These are phyloP conservation scores for Lichtheimia corymbifera DNA, from an alignment of 371 early-diverging fungal genomes.

Conservation along the genomic window DNA sequence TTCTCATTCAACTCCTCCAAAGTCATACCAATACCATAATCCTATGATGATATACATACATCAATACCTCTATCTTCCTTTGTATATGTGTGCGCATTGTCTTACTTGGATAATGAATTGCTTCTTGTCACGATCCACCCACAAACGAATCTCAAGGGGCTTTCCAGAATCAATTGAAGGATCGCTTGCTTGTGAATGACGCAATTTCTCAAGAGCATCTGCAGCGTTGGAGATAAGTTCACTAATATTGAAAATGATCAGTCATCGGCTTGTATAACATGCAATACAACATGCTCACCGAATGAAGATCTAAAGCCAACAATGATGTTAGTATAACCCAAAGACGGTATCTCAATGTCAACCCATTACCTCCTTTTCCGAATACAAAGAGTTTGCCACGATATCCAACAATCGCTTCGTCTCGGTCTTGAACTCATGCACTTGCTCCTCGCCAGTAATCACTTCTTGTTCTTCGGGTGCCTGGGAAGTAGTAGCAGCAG, in stretches of 20 bases:
- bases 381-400: slow-evolving; percentile 86
- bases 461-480: slow-evolving; percentile 23
- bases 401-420: slow-evolving; percentile 83
- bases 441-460: slow-evolving; percentile 40
- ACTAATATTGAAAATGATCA: slow-evolving; percentile 36
- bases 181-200: slow-evolving; percentile 72
- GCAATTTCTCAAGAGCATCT: slow-evolving; percentile 98
- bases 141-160: slow-evolving; percentile 82
- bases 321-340: neutral
- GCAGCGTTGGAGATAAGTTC: slow-evolving; percentile 98
- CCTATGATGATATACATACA: slow-evolving; percentile 37
- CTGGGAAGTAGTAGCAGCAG: neutral
- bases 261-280: too few relatives aligned
- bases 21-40: slow-evolving; percentile 99
- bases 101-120: slow-evolving; percentile 77
- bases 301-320: slow-evolving; percentile 56
- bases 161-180: slow-evolving; percentile 55
- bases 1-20: slow-evolving; percentile 87
- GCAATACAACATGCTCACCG: slow-evolving; percentile 44
- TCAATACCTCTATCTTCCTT: neutral
- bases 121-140: slow-evolving; percentile 70
- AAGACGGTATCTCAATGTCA: neutral
- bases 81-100: neutral
- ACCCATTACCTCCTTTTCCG: slow-evolving; percentile 75
- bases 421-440: slow-evolving; percentile 81